phyloP scores from a whole-genome alignment of 441 rosid species.

The Pelargonium cotyledonis region DNA sequence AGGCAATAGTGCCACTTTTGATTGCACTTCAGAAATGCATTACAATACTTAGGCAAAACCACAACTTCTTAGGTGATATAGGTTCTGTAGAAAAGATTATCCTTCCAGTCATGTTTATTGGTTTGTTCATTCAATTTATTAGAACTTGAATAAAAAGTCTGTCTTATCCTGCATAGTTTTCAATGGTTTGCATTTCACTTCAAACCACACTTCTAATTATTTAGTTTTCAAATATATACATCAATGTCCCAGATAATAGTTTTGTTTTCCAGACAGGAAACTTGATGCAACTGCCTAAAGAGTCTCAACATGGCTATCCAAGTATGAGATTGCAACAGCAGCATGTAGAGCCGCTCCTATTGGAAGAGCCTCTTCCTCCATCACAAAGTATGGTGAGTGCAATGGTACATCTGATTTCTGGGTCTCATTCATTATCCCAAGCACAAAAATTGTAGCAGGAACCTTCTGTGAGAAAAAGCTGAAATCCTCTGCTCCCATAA shows the following conservation, averaged over 20 bases:
- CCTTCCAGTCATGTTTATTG: neutral
- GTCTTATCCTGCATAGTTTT: no score
- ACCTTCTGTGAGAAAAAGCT: slow-evolving; percentile 40
- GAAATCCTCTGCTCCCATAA: slow-evolving; percentile 54
- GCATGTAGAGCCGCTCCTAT: slow-evolving; percentile 43
- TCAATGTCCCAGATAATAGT: neutral
- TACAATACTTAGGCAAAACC: neutral
- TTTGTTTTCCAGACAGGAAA: neutral
- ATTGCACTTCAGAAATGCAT: neutral
- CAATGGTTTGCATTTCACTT: no score
- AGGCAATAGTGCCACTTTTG: no score
- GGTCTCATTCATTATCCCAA: slow-evolving; percentile 37
- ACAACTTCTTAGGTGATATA: neutral
- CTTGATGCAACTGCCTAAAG: neutral
- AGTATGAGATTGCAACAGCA: slow-evolving; percentile 40
- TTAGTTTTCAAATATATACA: neutral
- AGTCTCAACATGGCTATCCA: slow-evolving; percentile 26
- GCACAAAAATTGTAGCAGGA: slow-evolving; percentile 34
- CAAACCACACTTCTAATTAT: no score
- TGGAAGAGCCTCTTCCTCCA: slow-evolving; percentile 42
- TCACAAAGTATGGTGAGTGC: slow-evolving; percentile 42
- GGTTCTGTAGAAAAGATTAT: neutral
- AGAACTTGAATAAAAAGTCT: no score
- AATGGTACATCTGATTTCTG: slow-evolving; percentile 31
- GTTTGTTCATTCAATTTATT: neutral